Evolutionary conservation across 805 yeast species (phyloP).

Genomic region (Lachancea thermotolerans): DNA sequence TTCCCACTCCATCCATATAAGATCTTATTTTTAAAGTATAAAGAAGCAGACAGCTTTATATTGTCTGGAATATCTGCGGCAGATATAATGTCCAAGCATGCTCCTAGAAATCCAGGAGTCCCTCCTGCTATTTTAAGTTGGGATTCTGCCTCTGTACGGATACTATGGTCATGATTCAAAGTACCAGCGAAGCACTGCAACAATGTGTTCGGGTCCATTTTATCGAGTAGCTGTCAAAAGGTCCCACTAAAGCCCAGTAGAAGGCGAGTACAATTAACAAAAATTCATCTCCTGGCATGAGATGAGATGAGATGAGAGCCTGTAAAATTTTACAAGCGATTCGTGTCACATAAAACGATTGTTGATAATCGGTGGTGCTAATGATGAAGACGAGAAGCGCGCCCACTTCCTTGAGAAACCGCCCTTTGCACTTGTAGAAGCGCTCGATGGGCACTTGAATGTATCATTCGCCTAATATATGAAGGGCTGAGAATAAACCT

Average conservation of each 20-base stretch:
- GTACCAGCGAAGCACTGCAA: slow-evolving; percentile 78
- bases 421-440: too few relatives aligned
- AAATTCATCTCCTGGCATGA: background rate
- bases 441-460: too few relatives aligned
- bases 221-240: background rate
- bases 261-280: too few relatives aligned
- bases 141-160: slow-evolving; percentile 63
- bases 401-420: too few relatives aligned
- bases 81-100: slow-evolving; percentile 69
- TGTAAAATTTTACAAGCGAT: background rate
- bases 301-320: background rate
- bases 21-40: slow-evolving; percentile 74
- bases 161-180: slow-evolving; percentile 53
- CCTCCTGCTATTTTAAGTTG: slow-evolving; percentile 52
- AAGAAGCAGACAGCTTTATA: slow-evolving; percentile 66
- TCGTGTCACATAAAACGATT: too few relatives aligned
- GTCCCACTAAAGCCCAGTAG: too few relatives aligned
- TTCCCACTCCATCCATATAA: slow-evolving; percentile 51
- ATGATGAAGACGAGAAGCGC: too few relatives aligned
- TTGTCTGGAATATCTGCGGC: slow-evolving; percentile 44
- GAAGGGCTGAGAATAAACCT: slow-evolving; percentile 31
- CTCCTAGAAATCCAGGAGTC: slow-evolving; percentile 69
- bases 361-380: too few relatives aligned
- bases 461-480: slow-evolving; percentile 7
- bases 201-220: slow-evolving; percentile 62